phyloP scores from a whole-genome alignment of 1,284 basidiomycete genomes.

The Cryptococcus sp. region DNA sequence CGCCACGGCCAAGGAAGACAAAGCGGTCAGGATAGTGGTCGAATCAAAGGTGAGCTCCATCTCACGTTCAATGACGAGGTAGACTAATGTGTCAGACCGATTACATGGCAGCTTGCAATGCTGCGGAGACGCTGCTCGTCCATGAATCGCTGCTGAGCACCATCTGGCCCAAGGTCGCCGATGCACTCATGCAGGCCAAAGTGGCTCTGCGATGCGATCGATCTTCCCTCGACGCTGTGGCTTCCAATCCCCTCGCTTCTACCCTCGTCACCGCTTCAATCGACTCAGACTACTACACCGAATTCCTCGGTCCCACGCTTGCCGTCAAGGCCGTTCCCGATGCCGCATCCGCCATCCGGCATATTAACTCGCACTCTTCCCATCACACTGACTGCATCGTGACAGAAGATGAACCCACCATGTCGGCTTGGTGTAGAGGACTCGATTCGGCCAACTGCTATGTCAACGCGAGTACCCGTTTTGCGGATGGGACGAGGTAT shows the following conservation, averaged over 20 bases:
- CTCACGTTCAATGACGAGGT: neutral
- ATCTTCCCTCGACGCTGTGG: slow-evolving; percentile 54
- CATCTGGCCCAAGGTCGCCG: slow-evolving; percentile 74
- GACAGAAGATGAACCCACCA: slow-evolving; percentile 66
- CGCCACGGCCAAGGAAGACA: slow-evolving; percentile 67
- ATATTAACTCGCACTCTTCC: slow-evolving; percentile 89
- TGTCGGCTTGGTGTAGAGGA: slow-evolving; percentile 72
- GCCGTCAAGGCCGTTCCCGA: slow-evolving; percentile 71
- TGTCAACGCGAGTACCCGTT: slow-evolving; percentile 90
- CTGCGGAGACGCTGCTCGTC: slow-evolving; percentile 83
- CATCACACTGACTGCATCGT: slow-evolving; percentile 95
- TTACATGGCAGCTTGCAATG: slow-evolving; percentile 95
- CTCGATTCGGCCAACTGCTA: slow-evolving; percentile 91
- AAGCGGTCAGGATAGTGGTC: slow-evolving; percentile 72
- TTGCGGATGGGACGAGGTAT: slow-evolving; percentile 95
- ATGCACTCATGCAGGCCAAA: slow-evolving; percentile 60
- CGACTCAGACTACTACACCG: slow-evolving; percentile 68
- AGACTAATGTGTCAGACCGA: slow-evolving; percentile 57
- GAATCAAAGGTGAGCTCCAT: slow-evolving; percentile 74
- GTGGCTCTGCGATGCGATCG: slow-evolving; percentile 78
- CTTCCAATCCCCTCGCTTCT: slow-evolving; percentile 42
- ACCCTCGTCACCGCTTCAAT: slow-evolving; percentile 55
- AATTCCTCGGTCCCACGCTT: slow-evolving; percentile 78
- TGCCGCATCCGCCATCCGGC: slow-evolving; percentile 67
- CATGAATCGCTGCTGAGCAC: slow-evolving; percentile 65